Evolutionary conservation across 2,329 filamentous ascomycete genomes (phyloP).

Genomic region (Trichoderma simmonsii): DNA sequence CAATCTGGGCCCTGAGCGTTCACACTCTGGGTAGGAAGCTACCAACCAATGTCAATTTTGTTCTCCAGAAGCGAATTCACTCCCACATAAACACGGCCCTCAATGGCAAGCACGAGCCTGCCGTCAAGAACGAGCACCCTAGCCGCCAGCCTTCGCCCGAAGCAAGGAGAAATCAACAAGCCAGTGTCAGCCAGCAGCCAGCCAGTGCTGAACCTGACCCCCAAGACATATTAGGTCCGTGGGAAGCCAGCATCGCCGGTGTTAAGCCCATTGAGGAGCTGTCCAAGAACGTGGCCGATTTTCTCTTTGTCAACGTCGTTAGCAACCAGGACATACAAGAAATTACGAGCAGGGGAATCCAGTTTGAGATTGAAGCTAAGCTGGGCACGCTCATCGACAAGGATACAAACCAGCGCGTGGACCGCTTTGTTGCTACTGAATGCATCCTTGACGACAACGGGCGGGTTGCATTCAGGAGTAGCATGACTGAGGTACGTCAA

Average conservation of each 20-base stretch:
- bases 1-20: conserved; percentile 48
- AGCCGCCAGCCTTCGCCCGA: conserved; percentile 50
- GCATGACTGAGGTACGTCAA: conserved; percentile 76
- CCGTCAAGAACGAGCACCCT: conserved; percentile 29
- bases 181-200: conserved; percentile 24
- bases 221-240: conserved; percentile 48
- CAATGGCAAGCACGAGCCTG: conserved; percentile 39
- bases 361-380: conserved; percentile 93
- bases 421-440: conserved; percentile 66
- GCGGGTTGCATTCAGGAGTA: conserved; percentile 73
- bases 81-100: conserved; percentile 25
- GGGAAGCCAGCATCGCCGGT: conserved; percentile 68
- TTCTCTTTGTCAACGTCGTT: conserved; percentile 70
- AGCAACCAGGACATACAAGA: conserved; percentile 63
- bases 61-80: conserved; percentile 40
- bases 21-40: conserved; percentile 34
- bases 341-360: conserved; percentile 60
- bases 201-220: conserved; percentile 28
- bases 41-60: conserved; percentile 44
- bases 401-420: conserved; percentile 65
- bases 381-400: conserved; percentile 77
- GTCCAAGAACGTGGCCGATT: conserved; percentile 74
- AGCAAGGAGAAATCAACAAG: conserved; percentile 33
- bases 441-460: conserved; percentile 62
- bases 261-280: conserved; percentile 70